Base-by-base conservation (phyloP, 2,329 filamentous ascomycete genomes). In the Phyllosticta capitalensis region DNA sequence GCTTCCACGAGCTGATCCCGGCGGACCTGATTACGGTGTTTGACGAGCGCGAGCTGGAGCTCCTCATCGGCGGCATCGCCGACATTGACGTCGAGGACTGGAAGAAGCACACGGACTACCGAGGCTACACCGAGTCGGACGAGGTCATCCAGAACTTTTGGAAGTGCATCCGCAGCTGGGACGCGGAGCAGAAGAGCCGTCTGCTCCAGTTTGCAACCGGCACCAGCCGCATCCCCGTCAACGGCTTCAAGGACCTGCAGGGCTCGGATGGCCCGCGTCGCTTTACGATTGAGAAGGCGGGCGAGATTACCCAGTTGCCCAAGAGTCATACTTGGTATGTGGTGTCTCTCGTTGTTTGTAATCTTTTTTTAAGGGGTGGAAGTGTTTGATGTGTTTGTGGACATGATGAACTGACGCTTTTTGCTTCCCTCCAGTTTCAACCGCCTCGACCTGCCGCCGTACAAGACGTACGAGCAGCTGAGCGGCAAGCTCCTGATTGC, bases 31-130 rank as follows among this genome's bases (percentile, higher is more conserved):
- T 99, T 75, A 97, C 96, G 68, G 94, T 99, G 49, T 99, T 99
- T 69, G 94, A 99, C 70, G 94, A 99, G 79, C 89, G 94, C 68
- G 94, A 99, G 75, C 81, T 99, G 54, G 94, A 99, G 76, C 78
- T 99, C 66, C 82, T 99, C 66, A 97, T 99, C 70, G 94, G 94
- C 65, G 94, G 94, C 81, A 99, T 99, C 67, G 94, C 94, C n/a
- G 94, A 99, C 76, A 99, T 99, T 66, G 94, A 99, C 69, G 92
- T 99, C 17, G 94, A 99, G 62, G 94, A 99, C 76, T 99, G 94
- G 94, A 97, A 99, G 87, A 99, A 99, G 81, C 94, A 99, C 77
- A 99, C 94, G 53, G 94, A 99, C 71, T 99, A 99, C 76, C 88
- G 94, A 67, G 94, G 94, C 58, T 99, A 99, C 81, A 96, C 95